These are phyloP conservation scores for Fusarium newnesense DNA, from an alignment of 2,329 filamentous ascomycete genomes.

Conservation along the genomic window DNA sequence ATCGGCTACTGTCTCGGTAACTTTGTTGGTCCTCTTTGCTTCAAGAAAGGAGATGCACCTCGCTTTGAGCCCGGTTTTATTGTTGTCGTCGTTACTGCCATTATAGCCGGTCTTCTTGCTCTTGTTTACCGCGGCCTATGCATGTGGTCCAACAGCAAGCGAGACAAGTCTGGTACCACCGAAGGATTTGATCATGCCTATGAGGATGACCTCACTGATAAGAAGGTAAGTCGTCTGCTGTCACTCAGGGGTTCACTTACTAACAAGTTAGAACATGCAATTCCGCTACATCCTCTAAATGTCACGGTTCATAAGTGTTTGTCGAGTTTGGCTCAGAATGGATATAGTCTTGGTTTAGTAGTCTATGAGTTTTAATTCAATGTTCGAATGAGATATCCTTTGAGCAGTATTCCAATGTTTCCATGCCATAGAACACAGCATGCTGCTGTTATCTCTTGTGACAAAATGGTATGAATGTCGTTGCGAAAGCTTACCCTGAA, in stretches of 20 bases:
- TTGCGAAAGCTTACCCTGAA: not conserved
- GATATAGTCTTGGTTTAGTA: not conserved
- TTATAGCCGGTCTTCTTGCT: constrained; percentile 47
- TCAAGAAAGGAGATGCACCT: constrained; percentile 53
- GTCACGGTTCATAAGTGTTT: accelerated
- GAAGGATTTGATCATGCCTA: constrained; percentile 64
- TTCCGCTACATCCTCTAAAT: constrained; percentile 30
- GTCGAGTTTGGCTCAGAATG: not conserved
- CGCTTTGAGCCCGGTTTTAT: constrained; percentile 53
- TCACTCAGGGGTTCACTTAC: accelerated
- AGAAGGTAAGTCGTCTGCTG: constrained; percentile 31
- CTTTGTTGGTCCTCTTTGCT: constrained; percentile 57
- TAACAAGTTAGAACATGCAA: constrained; percentile 29
- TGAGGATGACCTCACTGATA: constrained; percentile 62
- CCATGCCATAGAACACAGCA: accelerated
- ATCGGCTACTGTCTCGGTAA: constrained; percentile 63
- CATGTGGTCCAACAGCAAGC: constrained; percentile 54
- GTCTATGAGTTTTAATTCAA: not conserved
- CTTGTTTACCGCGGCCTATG: constrained; percentile 58
- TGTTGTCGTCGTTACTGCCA: constrained; percentile 49
- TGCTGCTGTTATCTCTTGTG: not conserved
- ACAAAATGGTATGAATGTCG: no score
- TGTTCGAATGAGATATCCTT: not conserved
- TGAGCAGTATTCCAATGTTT: not conserved
- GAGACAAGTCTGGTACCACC: constrained; percentile 54